Percentiles rank a stretch among this genome's conserved stretches.
Conservation (phyloP, 495 filamentous ascomycete species). For the Chaetomium tenue region DNA sequence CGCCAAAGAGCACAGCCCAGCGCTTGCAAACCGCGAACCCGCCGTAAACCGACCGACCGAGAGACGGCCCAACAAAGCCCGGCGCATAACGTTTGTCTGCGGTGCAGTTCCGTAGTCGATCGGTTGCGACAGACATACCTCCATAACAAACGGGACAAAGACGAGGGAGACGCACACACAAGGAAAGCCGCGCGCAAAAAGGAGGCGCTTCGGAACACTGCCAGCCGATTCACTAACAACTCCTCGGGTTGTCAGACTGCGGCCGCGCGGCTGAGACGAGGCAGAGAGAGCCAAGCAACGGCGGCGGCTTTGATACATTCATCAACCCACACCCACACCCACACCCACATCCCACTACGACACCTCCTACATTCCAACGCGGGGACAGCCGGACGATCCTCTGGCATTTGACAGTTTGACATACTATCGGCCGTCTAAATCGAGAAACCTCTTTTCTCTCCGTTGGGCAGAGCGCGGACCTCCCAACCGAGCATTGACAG, state of each 20-base stretch:
- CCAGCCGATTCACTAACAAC: conserved; percentile 16
- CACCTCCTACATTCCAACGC: conserved; percentile 11
- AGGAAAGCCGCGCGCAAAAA: conserved; percentile 10
- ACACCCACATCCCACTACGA: background rate
- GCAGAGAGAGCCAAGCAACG: background rate
- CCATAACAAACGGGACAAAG: conserved; percentile 1
- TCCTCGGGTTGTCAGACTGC: conserved; percentile 15
- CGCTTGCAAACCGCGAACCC: background rate
- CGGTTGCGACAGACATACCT: background rate
- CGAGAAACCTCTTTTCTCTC: background rate
- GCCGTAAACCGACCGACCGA: conserved; percentile 6
- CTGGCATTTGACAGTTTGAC: conserved; percentile 17
- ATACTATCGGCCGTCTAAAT: conserved; percentile 9
- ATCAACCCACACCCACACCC: background rate
- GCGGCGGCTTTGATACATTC: background rate
- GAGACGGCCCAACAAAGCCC: conserved; percentile 2
- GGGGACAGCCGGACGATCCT: background rate
- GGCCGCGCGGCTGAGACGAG: conserved; percentile 17
- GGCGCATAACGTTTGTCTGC: background rate
- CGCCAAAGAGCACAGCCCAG: conserved; percentile 15
- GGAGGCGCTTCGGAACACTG: conserved; percentile 14
- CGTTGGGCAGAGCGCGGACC: background rate
- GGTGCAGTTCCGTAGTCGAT: background rate
- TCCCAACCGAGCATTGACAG: background rate
- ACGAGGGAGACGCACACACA: background rate